These are phyloP conservation scores for Prunus kanzakura DNA, from an alignment of 306 rosid genomes.

Conservation along the genomic window DNA sequence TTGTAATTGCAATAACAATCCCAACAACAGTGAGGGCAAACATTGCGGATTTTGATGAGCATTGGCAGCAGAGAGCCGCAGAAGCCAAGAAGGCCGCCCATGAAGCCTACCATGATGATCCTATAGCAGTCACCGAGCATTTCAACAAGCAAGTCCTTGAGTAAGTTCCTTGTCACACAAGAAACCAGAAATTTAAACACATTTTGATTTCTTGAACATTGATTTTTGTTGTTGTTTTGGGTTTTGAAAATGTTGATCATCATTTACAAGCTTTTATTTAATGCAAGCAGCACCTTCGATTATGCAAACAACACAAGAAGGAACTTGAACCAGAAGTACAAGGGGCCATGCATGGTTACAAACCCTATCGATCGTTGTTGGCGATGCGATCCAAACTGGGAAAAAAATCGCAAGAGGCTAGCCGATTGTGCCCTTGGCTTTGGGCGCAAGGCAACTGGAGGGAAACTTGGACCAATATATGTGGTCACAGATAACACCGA, in stretches of 20 bases:
- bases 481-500: slow-evolving; percentile 67
- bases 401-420: slow-evolving; percentile 45
- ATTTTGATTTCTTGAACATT: background rate
- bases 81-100: slow-evolving; percentile 32
- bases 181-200: background rate
- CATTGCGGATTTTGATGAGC: slow-evolving; percentile 34
- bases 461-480: slow-evolving; percentile 50
- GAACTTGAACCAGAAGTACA: slow-evolving; percentile 16
- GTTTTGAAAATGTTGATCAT: background rate
- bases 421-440: slow-evolving; percentile 63
- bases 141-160: slow-evolving; percentile 32
- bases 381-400: slow-evolving; percentile 83
- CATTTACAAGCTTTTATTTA: background rate
- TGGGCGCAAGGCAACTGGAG: slow-evolving; percentile 54
- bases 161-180: slow-evolving; percentile 18
- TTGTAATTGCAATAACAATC: slow-evolving; percentile 14
- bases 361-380: slow-evolving; percentile 81
- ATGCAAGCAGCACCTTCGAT: slow-evolving; percentile 22
- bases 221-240: background rate
- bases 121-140: slow-evolving; percentile 10
- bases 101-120: slow-evolving; percentile 29
- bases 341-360: slow-evolving; percentile 38
- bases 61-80: slow-evolving; percentile 35
- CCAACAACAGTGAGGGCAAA: slow-evolving; percentile 26
- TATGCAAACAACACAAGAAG: slow-evolving; percentile 30